These are phyloP conservation scores for Debaryomyces psychrophilus DNA, from an alignment of 1,139 yeast species.

Conservation along the genomic window DNA sequence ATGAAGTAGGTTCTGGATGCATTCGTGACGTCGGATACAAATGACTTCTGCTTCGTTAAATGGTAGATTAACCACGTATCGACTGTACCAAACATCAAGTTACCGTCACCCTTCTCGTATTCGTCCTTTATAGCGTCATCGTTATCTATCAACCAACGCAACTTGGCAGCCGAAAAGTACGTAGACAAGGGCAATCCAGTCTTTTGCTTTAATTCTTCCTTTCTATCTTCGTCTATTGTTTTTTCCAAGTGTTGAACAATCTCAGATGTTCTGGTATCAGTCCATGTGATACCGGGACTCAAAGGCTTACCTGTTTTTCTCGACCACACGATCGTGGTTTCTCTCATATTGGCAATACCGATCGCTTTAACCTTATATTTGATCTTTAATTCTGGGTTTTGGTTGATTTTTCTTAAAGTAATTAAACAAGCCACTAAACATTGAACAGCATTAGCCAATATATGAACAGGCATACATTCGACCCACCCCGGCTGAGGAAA, in stretches of 20 bases:
- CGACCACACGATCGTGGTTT: constrained; percentile 91
- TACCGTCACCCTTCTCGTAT: constrained; percentile 72
- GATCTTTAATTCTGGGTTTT: constrained; percentile 49
- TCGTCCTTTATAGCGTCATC: constrained; percentile 67
- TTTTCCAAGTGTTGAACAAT: constrained; percentile 69
- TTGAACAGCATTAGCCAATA: constrained; percentile 79
- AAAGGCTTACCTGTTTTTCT: constrained; percentile 80
- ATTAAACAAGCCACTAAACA: constrained; percentile 69
- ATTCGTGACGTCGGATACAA: constrained; percentile 86
- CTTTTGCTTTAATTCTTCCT: constrained; percentile 60
- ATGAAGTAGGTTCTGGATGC: constrained; percentile 91
- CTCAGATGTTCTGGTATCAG: constrained; percentile 84
- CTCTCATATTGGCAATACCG: constrained; percentile 95
- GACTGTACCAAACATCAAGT: constrained; percentile 88
- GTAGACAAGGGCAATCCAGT: constrained; percentile 91
- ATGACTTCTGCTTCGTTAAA: constrained; percentile 70
- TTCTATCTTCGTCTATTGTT: constrained; percentile 58
- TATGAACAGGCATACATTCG: constrained; percentile 88
- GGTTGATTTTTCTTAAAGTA: constrained; percentile 60
- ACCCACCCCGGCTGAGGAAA: constrained; percentile 91
- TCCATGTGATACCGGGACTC: constrained; percentile 93
- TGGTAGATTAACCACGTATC: constrained; percentile 94
- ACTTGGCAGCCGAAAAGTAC: constrained; percentile 88
- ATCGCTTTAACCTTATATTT: constrained; percentile 64
- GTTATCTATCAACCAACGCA: constrained; percentile 88